Percentiles rank a stretch among this genome's conserved stretches.
Evolutionary conservation across 805 yeast species (phyloP).

Genomic region (Candida ortonii): DNA sequence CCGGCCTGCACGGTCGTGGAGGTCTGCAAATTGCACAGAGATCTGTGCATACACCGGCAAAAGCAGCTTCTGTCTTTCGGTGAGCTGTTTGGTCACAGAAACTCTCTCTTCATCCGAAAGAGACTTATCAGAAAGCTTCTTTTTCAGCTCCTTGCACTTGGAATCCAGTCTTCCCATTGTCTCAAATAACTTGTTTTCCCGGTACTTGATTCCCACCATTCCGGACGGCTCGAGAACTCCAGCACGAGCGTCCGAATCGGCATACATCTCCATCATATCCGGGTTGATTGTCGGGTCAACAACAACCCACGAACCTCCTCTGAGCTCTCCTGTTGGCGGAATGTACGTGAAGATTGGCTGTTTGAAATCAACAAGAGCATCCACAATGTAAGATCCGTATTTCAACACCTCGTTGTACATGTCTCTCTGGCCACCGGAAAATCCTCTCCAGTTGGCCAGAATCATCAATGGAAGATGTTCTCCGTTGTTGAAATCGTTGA

Average conservation of each 20-base stretch:
- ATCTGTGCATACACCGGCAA: slow-evolving; percentile 89
- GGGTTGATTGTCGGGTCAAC: slow-evolving; percentile 97
- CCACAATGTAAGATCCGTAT: slow-evolving; percentile 95
- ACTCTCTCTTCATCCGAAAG: slow-evolving; percentile 65
- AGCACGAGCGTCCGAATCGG: slow-evolving; percentile 91
- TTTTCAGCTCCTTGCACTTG: slow-evolving; percentile 65
- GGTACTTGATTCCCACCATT: slow-evolving; percentile 97
- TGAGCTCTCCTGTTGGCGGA: slow-evolving; percentile 96
- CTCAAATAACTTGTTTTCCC: slow-evolving; percentile 85
- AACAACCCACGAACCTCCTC: slow-evolving; percentile 99
- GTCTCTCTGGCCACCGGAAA: slow-evolving; percentile 99
- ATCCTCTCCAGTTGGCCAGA: slow-evolving; percentile 99
- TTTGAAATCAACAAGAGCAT: slow-evolving; percentile 90
- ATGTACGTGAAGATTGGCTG: slow-evolving; percentile 97
- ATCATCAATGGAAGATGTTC: slow-evolving; percentile 97
- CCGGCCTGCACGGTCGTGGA: slow-evolving; percentile 96
- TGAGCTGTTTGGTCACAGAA: slow-evolving; percentile 59
- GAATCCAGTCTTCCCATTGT: slow-evolving; percentile 90
- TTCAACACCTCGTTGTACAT: slow-evolving; percentile 98
- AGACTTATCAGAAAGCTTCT: slow-evolving; percentile 49
- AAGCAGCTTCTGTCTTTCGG: slow-evolving; percentile 73
- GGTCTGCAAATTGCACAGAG: slow-evolving; percentile 94
- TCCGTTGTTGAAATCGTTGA: slow-evolving; percentile 95
- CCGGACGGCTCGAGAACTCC: slow-evolving; percentile 99
- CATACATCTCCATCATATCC: slow-evolving; percentile 99